Evolutionary conservation across 1,284 basidiomycete species (phyloP).

Genomic region (Lentinus polychrous): DNA sequence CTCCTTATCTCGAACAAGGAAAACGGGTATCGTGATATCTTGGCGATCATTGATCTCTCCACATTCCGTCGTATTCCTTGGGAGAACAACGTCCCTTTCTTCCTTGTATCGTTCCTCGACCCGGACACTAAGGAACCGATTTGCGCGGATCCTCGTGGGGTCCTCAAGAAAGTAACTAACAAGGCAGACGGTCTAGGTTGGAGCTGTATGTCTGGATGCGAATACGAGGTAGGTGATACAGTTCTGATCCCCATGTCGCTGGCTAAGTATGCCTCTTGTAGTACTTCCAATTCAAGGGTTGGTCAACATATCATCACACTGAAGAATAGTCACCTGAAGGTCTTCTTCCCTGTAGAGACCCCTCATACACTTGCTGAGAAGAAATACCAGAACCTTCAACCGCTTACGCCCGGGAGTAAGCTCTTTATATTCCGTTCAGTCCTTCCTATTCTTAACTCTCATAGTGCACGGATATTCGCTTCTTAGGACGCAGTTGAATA

Average conservation of each 20-base stretch:
- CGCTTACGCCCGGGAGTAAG: slow-evolving; percentile 89
- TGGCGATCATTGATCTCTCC: slow-evolving; percentile 79
- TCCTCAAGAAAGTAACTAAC: slow-evolving; percentile 59
- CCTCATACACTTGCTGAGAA: slow-evolving; percentile 72
- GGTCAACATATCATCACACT: neutral
- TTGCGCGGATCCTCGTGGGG: slow-evolving; percentile 78
- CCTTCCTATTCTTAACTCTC: neutral
- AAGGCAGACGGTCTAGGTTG: slow-evolving; percentile 44
- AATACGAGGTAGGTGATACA: slow-evolving; percentile 90
- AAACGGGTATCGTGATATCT: slow-evolving; percentile 89
- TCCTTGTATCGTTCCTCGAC: slow-evolving; percentile 86
- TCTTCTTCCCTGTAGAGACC: slow-evolving; percentile 53
- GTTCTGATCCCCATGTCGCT: too few relatives aligned
- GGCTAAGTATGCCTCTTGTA: slow-evolving; percentile 24
- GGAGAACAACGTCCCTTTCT: slow-evolving; percentile 91
- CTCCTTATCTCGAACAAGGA: slow-evolving; percentile 83
- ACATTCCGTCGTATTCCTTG: slow-evolving; percentile 86
- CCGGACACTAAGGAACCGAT: slow-evolving; percentile 76
- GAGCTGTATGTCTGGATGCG: slow-evolving; percentile 73
- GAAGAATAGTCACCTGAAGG: neutral
- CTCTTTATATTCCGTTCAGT: slow-evolving; percentile 12
- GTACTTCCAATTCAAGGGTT: slow-evolving; percentile 95
- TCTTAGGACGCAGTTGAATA: slow-evolving; percentile 83
- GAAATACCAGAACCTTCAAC: slow-evolving; percentile 65
- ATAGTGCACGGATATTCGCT: slow-evolving; percentile 91